Evolutionary conservation across 2,329 filamentous ascomycete genomes (phyloP), one percentile per base, ranked within the genome.

Genomic region (Fusarium begoniae): DNA sequence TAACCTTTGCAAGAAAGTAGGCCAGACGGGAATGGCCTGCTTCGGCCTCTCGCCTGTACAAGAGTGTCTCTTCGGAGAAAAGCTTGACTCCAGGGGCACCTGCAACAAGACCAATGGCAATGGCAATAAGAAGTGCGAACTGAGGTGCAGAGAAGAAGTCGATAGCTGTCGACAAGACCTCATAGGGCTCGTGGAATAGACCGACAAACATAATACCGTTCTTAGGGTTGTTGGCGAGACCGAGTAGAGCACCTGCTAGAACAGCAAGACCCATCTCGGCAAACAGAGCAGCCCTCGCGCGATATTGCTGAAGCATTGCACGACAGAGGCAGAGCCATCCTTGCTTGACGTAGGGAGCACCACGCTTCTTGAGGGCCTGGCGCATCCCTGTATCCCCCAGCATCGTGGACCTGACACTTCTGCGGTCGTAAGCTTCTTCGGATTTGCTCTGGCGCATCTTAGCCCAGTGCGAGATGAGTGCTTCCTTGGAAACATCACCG

Each of bases 271-370:
- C 85, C 68, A 90, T 84, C 77, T 90, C 89, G 64, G 88, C 87
- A 77, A 84, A 85, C 78, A 90, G 85, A 3, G 84, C 83, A 2
- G 84, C 83, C 59, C 84, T 84, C 40, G 83, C 81, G 35, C 89
- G 88, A 71, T 86, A 87, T 79, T 91, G 89, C 79, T 91, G 90
- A 8, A 87, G 82, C 71, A 90, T 83, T 10, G 88, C 84, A 6
- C 90, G 85, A 6, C 79, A 75, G 44, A 89, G 82, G 73, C 88
- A 90, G 28, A 89, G 85, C 81, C 84, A 87, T 1, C 84, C 80
- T 80, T 91, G 89, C 54, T 84, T 84, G 43, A 81, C 71, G 73
- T 84, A 85, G 0, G 83, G 81, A 1, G 88, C 87, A 38, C 88
- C 88, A 8, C 88, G 84, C 38, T 83, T 83, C 73, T 84, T 84